Conservation (phyloP, 2,329 filamentous ascomycete species). For the Blumeria graminis region DNA sequence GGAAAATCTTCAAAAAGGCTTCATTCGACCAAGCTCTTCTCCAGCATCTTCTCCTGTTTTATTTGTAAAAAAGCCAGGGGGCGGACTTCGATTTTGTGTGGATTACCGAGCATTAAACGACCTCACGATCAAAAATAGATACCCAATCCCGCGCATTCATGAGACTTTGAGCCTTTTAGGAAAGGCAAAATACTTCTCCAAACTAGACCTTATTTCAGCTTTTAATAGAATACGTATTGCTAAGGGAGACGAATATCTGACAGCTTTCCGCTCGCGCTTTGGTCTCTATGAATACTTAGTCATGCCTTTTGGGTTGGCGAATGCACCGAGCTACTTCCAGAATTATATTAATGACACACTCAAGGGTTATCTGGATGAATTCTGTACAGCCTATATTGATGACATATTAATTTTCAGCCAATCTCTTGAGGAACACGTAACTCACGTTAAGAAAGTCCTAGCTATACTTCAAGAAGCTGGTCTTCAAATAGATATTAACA, state of each 20-base stretch:
- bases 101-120: neutral
- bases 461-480: neutral
- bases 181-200: neutral
- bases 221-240: neutral
- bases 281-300: constrained; percentile 13
- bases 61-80: neutral
- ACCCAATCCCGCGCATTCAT: neutral
- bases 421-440: neutral
- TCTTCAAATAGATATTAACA: neutral
- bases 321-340: constrained; percentile 6
- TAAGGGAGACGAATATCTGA: neutral
- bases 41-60: neutral
- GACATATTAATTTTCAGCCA: constrained; percentile 3
- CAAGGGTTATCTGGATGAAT: constrained; percentile 4
- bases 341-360: constrained; percentile 6
- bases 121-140: neutral
- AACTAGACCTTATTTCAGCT: neutral
- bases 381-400: constrained; percentile 5
- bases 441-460: neutral
- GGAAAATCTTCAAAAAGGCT: neutral
- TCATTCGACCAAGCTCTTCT: neutral
- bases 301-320: constrained; percentile 12
- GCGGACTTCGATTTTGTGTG: neutral
- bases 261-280: neutral
- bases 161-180: neutral